Percentiles rank a stretch among this genome's conserved stretches.
These are phyloP conservation scores for Kodamaea fukazawae DNA, from an alignment of 805 yeast genomes.

Conservation along the genomic window DNA sequence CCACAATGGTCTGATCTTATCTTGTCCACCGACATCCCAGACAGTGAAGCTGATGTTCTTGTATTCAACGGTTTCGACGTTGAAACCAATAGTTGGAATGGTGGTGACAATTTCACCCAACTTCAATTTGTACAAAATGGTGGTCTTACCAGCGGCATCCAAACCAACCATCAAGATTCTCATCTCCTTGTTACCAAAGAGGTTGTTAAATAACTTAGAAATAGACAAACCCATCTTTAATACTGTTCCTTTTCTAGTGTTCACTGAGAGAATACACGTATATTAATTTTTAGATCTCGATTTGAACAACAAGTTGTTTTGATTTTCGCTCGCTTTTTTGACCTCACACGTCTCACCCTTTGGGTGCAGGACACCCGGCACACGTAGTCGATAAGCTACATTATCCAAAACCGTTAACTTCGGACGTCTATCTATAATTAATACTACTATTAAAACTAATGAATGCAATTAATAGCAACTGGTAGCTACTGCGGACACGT, in stretches of 20 bases:
- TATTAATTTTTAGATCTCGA: slow-evolving; percentile 4
- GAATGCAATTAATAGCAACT: too few species aligned
- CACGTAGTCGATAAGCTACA: too few species aligned
- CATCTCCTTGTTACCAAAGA: slow-evolving; percentile 43
- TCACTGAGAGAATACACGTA: slow-evolving; percentile 6
- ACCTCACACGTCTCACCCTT: not conserved
- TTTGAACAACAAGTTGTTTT: slow-evolving; percentile 11
- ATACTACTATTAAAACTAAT: too few species aligned
- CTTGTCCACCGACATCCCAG: slow-evolving; percentile 47
- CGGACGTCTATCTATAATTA: too few species aligned
- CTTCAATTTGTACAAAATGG: slow-evolving; percentile 43
- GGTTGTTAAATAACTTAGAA: slow-evolving; percentile 39
- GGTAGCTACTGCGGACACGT: too few species aligned
- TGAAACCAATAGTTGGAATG: slow-evolving; percentile 43
- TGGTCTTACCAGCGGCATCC: slow-evolving; percentile 46
- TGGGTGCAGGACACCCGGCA: too few species aligned
- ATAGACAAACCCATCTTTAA: slow-evolving; percentile 36
- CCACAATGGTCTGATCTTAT: slow-evolving; percentile 44
- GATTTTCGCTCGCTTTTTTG: slow-evolving; percentile 7
- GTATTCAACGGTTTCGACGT: slow-evolving; percentile 43
- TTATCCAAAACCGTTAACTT: too few species aligned
- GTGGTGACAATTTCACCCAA: slow-evolving; percentile 44
- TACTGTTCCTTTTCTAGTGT: slow-evolving; percentile 8
- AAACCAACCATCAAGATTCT: slow-evolving; percentile 45
- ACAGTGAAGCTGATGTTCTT: slow-evolving; percentile 43